Evolutionary conservation across 805 yeast species (phyloP).

Genomic region (Sungouiozyma ichnusensis): DNA sequence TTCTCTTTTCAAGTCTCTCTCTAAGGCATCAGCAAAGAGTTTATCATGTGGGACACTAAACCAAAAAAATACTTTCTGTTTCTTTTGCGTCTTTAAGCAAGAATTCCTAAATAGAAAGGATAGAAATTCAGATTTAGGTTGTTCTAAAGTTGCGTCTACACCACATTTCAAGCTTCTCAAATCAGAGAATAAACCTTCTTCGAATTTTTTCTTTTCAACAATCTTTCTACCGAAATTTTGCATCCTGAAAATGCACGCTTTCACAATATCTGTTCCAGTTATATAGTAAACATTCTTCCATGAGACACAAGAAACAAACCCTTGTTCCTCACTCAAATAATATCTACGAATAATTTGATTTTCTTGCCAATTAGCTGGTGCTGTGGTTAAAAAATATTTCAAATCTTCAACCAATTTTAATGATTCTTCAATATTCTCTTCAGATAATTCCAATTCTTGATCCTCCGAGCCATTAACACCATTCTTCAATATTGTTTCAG

Average conservation of each 20-base stretch:
- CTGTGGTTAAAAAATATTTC: constrained; percentile 81
- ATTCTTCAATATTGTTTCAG: constrained; percentile 12
- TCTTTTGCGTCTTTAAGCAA: constrained; percentile 88
- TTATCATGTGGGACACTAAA: constrained; percentile 91
- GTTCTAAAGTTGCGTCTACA: constrained; percentile 76
- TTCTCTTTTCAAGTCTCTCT: constrained; percentile 83
- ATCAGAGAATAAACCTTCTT: constrained; percentile 92
- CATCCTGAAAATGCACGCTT: constrained; percentile 84
- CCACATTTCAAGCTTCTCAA: constrained; percentile 78
- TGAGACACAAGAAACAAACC: constrained; percentile 79
- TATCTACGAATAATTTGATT: constrained; percentile 81
- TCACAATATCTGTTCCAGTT: constrained; percentile 93
- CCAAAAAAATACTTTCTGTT: constrained; percentile 96
- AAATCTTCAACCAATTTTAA: constrained; percentile 57
- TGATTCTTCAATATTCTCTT: constrained; percentile 35
- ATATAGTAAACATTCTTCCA: constrained; percentile 87
- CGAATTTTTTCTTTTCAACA: constrained; percentile 82
- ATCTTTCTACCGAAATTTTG: constrained; percentile 83
- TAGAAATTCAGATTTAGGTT: constrained; percentile 75
- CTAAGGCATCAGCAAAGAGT: constrained; percentile 85
- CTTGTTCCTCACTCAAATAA: constrained; percentile 78
- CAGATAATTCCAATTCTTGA: neutral
- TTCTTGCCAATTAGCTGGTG: constrained; percentile 91
- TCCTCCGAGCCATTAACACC: constrained; percentile 1
- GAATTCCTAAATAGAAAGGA: constrained; percentile 76